Percentiles rank a stretch among this genome's conserved stretches.
These are phyloP conservation scores for Miscanthus lutarioriparius DNA, from an alignment of 176 grass and related monocot genomes.

Conservation along the genomic window DNA sequence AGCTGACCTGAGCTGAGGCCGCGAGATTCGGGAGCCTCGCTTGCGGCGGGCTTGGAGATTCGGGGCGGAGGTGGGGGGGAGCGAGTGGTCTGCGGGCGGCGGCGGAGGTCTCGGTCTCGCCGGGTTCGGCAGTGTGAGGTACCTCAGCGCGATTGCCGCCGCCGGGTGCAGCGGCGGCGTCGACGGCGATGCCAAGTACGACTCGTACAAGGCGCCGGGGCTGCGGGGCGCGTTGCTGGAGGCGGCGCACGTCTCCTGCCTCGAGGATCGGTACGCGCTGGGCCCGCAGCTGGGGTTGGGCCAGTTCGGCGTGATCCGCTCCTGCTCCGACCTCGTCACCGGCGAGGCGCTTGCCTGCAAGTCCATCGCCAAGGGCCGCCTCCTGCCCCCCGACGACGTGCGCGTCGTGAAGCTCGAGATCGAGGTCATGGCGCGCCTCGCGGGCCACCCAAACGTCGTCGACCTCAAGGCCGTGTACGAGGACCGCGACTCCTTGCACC, in stretches of 20 bases:
- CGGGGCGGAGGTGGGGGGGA: no score
- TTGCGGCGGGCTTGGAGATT: background rate
- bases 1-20: slow-evolving; percentile 3
- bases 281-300: slow-evolving; percentile 86
- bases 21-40: slow-evolving; percentile 23
- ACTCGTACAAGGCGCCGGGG: slow-evolving; percentile 75
- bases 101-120: background rate
- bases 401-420: slow-evolving; percentile 85
- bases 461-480: slow-evolving; percentile 93
- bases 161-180: slow-evolving; percentile 26
- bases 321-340: slow-evolving; percentile 81
- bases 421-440: slow-evolving; percentile 89
- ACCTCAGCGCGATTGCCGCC: slow-evolving; percentile 52
- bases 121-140: slow-evolving; percentile 28
- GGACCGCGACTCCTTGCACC: slow-evolving; percentile 78
- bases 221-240: slow-evolving; percentile 66
- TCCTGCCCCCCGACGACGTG: slow-evolving; percentile 74
- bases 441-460: slow-evolving; percentile 92
- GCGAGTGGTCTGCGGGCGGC: background rate
- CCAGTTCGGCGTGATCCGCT: slow-evolving; percentile 92
- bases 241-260: slow-evolving; percentile 77
- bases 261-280: slow-evolving; percentile 80
- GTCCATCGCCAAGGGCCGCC: slow-evolving; percentile 90
- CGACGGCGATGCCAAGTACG: slow-evolving; percentile 41
- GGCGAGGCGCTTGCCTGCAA: slow-evolving; percentile 85